Evolutionary conservation across 192 early-diverging fungal genomes (phyloP).

Genomic region (Gaertneriomyces sp.): DNA sequence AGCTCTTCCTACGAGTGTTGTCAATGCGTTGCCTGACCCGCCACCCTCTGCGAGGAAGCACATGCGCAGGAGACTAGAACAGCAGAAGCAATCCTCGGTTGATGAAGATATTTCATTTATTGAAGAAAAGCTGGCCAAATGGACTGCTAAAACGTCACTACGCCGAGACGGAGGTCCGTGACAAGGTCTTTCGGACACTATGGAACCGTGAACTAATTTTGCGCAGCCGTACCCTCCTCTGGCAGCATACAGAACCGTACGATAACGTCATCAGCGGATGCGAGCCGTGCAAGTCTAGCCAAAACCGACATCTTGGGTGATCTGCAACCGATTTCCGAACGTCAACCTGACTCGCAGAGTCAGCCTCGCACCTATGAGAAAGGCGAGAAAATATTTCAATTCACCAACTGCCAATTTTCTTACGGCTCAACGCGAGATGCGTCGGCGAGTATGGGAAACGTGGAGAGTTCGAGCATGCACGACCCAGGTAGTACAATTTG

Average conservation of each 20-base stretch:
- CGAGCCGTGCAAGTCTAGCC: no score
- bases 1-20: background rate
- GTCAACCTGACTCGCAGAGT: background rate
- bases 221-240: background rate
- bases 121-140: background rate
- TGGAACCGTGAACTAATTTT: background rate
- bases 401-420: conserved; percentile 8
- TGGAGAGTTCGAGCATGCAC: background rate
- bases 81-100: background rate
- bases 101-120: background rate
- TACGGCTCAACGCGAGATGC: background rate
- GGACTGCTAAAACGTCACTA: background rate
- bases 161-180: background rate
- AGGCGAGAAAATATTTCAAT: background rate
- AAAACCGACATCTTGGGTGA: background rate
- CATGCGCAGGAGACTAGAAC: background rate
- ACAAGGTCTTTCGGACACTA: background rate
- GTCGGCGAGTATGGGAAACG: background rate
- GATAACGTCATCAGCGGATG: no score
- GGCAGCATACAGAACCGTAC: no score
- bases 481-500: no score
- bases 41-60: conserved; percentile 5
- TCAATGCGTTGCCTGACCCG: conserved; percentile 3
- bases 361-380: background rate
- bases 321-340: background rate